Conservation (phyloP, 2,329 filamentous ascomycete species). For the Diaporthe destruens region DNA sequence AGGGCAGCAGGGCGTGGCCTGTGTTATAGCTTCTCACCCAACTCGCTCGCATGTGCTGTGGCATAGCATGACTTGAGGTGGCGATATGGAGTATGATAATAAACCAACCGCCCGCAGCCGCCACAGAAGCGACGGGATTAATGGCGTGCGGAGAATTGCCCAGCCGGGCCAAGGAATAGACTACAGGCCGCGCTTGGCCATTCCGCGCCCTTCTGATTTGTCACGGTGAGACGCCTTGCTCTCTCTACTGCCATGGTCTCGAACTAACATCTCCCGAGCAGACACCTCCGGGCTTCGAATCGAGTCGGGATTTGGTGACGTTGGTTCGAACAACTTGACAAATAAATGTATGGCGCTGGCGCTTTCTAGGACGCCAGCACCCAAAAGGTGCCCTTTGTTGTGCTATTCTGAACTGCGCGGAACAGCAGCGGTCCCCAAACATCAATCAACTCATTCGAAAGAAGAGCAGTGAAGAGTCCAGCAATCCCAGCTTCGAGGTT, state of each 20-base stretch:
- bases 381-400: not conserved
- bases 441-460: not conserved
- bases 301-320: not conserved
- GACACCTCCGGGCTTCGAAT: not conserved
- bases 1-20: too few relatives aligned
- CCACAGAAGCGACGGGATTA: not conserved
- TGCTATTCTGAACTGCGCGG: too few relatives aligned
- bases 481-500: not conserved
- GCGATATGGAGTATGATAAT: too few relatives aligned
- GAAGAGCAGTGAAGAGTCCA: too few relatives aligned
- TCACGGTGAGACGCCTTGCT: slow-evolving; percentile 23
- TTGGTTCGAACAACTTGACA: not conserved
- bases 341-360: not conserved
- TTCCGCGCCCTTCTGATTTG: slow-evolving; percentile 27
- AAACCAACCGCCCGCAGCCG: not conserved
- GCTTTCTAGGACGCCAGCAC: too few relatives aligned
- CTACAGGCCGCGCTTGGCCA: slow-evolving; percentile 22
- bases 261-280: not conserved
- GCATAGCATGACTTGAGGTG: too few relatives aligned
- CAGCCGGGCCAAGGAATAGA: not conserved
- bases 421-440: too few relatives aligned
- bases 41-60: too few relatives aligned
- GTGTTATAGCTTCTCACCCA: too few relatives aligned
- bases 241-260: not conserved
- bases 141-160: slow-evolving; percentile 24